Percentiles rank a stretch among this genome's conserved stretches.
Conservation (phyloP, 1,139 yeast species). For the Suhomyces bribrorum region DNA sequence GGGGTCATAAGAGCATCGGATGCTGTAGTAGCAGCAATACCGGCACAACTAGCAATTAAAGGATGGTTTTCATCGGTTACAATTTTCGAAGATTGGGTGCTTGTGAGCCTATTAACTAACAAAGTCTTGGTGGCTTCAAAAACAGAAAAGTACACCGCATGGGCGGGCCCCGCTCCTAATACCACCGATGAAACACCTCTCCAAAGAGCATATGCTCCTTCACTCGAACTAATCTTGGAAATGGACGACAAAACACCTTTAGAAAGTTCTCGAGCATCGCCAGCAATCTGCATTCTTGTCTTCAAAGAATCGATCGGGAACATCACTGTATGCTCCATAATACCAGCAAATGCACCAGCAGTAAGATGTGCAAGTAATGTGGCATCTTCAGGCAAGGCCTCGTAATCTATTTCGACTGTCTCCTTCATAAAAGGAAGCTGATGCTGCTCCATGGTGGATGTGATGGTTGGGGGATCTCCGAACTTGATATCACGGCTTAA, state of each 20-base stretch:
- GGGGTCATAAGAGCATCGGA: slow-evolving; percentile 98
- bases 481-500: neutral
- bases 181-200: slow-evolving; percentile 92
- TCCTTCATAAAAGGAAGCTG: slow-evolving; percentile 24
- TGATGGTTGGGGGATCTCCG: neutral
- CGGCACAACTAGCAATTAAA: slow-evolving; percentile 79
- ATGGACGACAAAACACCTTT: slow-evolving; percentile 58
- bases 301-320: slow-evolving; percentile 93
- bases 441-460: slow-evolving; percentile 18
- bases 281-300: slow-evolving; percentile 89
- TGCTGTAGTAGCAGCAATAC: slow-evolving; percentile 91
- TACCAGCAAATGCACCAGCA: slow-evolving; percentile 98
- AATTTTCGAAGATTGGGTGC: slow-evolving; percentile 33
- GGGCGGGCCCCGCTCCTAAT: slow-evolving; percentile 99
- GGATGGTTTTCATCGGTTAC: slow-evolving; percentile 75
- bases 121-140: slow-evolving; percentile 81
- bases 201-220: slow-evolving; percentile 90
- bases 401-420: slow-evolving; percentile 72
- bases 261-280: slow-evolving; percentile 36
- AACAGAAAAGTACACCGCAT: slow-evolving; percentile 95
- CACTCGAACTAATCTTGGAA: slow-evolving; percentile 77
- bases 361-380: slow-evolving; percentile 75
- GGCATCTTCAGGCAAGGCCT: slow-evolving; percentile 86
- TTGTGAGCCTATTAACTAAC: slow-evolving; percentile 44
- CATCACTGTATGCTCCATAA: slow-evolving; percentile 97